Evolutionary conservation across 768 basidiomycete genomes (phyloP).

Genomic region (Podaxis rugospora): DNA sequence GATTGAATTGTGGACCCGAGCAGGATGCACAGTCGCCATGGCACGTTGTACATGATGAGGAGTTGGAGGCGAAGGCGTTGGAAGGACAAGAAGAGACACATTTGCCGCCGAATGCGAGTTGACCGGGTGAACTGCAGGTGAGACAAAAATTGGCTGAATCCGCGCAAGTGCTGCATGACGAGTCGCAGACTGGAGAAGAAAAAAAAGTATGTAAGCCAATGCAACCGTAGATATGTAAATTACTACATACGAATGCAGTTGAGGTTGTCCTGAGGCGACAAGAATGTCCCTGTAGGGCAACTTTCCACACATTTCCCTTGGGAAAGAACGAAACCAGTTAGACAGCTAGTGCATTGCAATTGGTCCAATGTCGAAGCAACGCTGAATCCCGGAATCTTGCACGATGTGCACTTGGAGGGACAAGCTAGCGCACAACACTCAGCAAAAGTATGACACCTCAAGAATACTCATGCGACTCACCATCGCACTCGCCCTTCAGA

Average conservation of each 20-base stretch:
- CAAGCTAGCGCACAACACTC: constrained; percentile 47
- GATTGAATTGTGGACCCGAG: constrained; percentile 70
- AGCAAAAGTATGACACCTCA: neutral
- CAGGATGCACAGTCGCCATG: constrained; percentile 87
- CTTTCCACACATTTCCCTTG: constrained; percentile 62
- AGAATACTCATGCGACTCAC: constrained; percentile 37
- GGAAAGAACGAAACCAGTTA: constrained; percentile 72
- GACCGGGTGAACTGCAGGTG: constrained; percentile 55
- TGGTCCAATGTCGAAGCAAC: constrained; percentile 60
- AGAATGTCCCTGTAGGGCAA: constrained; percentile 73
- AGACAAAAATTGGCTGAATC: constrained; percentile 69
- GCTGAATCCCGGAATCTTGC: constrained; percentile 69
- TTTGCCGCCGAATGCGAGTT: constrained; percentile 66
- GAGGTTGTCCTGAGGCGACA: constrained; percentile 64
- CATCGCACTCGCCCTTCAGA: constrained; percentile 77
- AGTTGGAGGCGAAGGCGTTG: constrained; percentile 55
- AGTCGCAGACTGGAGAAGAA: constrained; percentile 29
- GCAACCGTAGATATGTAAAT: neutral
- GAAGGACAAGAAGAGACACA: constrained; percentile 76
- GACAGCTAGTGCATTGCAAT: constrained; percentile 71
- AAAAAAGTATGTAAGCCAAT: constrained; percentile 3
- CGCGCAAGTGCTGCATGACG: constrained; percentile 65
- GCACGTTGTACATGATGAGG: constrained; percentile 67
- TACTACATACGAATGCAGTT: constrained; percentile 64
- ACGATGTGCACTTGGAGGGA: constrained; percentile 77